Evolutionary conservation across 1,284 basidiomycete species (phyloP).

Genomic region (Schizophyllum amplum): DNA sequence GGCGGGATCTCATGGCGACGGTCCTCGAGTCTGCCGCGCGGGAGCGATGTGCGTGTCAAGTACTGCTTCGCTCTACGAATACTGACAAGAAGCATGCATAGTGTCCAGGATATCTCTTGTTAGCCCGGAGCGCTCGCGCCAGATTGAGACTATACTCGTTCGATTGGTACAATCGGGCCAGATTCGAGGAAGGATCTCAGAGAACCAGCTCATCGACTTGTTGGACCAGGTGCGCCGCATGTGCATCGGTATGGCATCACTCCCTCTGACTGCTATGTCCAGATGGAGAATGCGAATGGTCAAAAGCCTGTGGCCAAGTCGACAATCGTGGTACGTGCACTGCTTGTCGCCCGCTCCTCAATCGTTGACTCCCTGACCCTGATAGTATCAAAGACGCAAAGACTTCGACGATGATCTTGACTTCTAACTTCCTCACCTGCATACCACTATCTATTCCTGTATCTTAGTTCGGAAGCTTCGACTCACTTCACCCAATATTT

Average conservation of each 20-base stretch:
- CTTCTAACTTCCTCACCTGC: slow-evolving; percentile 26
- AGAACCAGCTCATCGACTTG: slow-evolving; percentile 85
- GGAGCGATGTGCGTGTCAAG: slow-evolving; percentile 69
- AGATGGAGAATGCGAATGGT: slow-evolving; percentile 63
- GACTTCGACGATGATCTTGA: slow-evolving; percentile 69
- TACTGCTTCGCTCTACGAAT: neutral
- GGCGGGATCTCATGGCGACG: slow-evolving; percentile 77
- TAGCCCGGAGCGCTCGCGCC: slow-evolving; percentile 78
- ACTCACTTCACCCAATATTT: too few species aligned
- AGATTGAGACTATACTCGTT: slow-evolving; percentile 81
- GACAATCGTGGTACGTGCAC: slow-evolving; percentile 57
- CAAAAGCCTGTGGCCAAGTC: slow-evolving; percentile 45
- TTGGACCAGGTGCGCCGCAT: slow-evolving; percentile 73
- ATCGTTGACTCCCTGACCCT: neutral
- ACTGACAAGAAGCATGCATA: slow-evolving; percentile 12
- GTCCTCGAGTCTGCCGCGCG: slow-evolving; percentile 83
- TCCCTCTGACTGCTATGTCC: slow-evolving; percentile 4
- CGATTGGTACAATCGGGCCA: slow-evolving; percentile 94
- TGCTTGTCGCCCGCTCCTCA: neutral
- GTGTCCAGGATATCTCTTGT: slow-evolving; percentile 87
- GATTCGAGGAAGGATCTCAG: slow-evolving; percentile 77
- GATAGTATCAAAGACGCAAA: slow-evolving; percentile 65
- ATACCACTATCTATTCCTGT: neutral
- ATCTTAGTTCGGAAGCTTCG: too few species aligned
- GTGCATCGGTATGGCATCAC: neutral